Conservation (phyloP, 768 basidiomycete genomes). For the Suillus ampliporus region DNA sequence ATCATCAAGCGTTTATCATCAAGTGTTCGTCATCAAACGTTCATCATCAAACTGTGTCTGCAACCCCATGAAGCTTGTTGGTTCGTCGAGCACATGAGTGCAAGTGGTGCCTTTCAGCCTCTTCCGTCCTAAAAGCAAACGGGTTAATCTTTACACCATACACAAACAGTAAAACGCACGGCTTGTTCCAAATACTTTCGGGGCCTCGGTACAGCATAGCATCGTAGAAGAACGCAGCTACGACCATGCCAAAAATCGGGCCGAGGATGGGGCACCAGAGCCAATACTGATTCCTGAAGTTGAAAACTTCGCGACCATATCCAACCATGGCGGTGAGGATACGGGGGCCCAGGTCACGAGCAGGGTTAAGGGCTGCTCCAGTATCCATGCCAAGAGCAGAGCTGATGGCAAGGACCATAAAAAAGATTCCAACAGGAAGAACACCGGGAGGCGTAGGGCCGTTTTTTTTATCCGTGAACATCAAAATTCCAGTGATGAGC, state of each 20-base stretch:
- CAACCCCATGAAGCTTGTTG: conserved; percentile 12
- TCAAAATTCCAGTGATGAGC: conserved; percentile 55
- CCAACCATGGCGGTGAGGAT: conserved; percentile 68
- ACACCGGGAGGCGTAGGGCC: conserved; percentile 53
- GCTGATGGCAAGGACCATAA: conserved; percentile 58
- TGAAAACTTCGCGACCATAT: conserved; percentile 46
- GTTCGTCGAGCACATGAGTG: conserved; percentile 8
- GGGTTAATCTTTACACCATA: not conserved
- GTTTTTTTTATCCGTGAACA: conserved; percentile 57
- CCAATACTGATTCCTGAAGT: conserved; percentile 60
- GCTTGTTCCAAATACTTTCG: conserved; percentile 53
- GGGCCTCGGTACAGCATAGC: conserved; percentile 53
- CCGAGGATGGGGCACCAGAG: conserved; percentile 64
- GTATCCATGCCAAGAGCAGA: conserved; percentile 61
- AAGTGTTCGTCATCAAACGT: not conserved
- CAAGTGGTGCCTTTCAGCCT: conserved; percentile 9
- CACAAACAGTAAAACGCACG: conserved; percentile 34
- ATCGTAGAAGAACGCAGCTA: conserved; percentile 60
- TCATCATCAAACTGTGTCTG: conserved; percentile 5
- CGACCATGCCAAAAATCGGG: conserved; percentile 56
- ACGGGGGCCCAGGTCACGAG: conserved; percentile 67
- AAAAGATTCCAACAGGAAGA: conserved; percentile 55
- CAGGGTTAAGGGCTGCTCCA: conserved; percentile 65
- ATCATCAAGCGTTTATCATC: not conserved
- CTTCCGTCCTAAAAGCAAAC: conserved; percentile 10